Conservation (phyloP, 305 asterid genomes). For the Rubia balearica region DNA sequence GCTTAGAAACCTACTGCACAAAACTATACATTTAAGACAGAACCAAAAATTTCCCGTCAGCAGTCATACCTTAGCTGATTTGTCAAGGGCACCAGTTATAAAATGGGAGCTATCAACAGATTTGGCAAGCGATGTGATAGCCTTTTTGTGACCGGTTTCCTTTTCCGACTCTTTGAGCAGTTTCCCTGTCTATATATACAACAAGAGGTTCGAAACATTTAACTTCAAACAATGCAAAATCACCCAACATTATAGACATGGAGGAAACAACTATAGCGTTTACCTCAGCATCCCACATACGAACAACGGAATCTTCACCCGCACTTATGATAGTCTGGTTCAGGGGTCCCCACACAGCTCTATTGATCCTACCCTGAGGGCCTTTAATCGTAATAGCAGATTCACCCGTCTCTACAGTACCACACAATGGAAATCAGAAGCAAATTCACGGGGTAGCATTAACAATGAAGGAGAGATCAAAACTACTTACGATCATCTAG, state of each 20-base stretch:
- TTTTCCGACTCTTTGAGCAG: constrained; percentile 59
- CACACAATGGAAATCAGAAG: not conserved
- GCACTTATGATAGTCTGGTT: constrained; percentile 74
- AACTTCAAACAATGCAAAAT: not conserved
- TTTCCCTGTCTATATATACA: constrained; percentile 59
- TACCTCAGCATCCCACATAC: constrained; percentile 92
- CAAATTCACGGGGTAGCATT: not conserved
- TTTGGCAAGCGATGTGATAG: constrained; percentile 70
- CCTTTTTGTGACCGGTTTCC: constrained; percentile 71
- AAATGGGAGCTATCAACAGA: constrained; percentile 72
- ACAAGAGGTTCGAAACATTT: not conserved
- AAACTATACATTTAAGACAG: not conserved
- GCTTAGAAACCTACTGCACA: constrained; percentile 15
- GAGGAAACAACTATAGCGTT: not conserved
- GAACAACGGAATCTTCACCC: constrained; percentile 79
- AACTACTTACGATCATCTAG: no score
- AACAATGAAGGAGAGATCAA: not conserved
- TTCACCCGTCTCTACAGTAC: constrained; percentile 50
- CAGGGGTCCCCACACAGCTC: constrained; percentile 95
- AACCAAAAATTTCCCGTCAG: not conserved
- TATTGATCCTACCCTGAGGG: constrained; percentile 76
- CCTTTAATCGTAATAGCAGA: constrained; percentile 64
- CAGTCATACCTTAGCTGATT: constrained; percentile 74
- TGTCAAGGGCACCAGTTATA: constrained; percentile 79
- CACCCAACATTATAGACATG: not conserved